Evolutionary conservation across 306 rosid species (phyloP).

Genomic region (Malus domestica): DNA sequence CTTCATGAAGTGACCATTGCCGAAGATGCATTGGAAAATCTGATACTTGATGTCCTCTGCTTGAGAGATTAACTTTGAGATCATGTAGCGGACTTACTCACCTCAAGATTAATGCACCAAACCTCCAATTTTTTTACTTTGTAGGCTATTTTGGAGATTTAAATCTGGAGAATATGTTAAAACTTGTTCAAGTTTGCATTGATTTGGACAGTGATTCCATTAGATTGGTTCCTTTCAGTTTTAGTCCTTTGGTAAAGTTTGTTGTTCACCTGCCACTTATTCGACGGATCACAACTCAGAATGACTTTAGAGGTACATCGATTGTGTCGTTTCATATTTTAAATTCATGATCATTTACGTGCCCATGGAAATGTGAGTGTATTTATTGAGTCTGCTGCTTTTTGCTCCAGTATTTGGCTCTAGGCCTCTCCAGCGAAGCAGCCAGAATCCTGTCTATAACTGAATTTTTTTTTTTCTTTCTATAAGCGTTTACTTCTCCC

Average conservation of each 20-base stretch:
- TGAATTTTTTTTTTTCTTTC: too few relatives aligned
- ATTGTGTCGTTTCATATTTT: background rate
- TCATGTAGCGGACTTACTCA: conserved; percentile 27
- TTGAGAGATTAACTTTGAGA: conserved; percentile 41
- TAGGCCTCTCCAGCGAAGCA: conserved; percentile 20
- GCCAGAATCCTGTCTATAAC: conserved; percentile 24
- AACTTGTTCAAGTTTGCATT: conserved; percentile 46
- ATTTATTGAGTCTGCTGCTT: conserved; percentile 18
- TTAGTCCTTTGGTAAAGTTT: conserved; percentile 40
- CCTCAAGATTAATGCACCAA: conserved; percentile 42
- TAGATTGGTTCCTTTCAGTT: conserved; percentile 11
- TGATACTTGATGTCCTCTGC: conserved; percentile 47
- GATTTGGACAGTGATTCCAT: conserved; percentile 17
- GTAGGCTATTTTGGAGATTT: conserved; percentile 47
- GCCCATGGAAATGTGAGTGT: too few relatives aligned
- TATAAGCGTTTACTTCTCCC: too few relatives aligned
- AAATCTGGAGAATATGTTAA: conserved; percentile 33
- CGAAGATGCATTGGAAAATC: conserved; percentile 39
- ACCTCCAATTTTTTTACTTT: conserved; percentile 44
- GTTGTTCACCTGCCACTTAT: conserved; percentile 37
- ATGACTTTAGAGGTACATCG: conserved; percentile 40
- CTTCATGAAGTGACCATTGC: conserved; percentile 54
- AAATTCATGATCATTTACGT: background rate
- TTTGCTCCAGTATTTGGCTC: conserved; percentile 23
- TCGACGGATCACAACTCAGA: conserved; percentile 31